Evolutionary conservation across 768 basidiomycete species (phyloP), one percentile per base, ranked within the genome.

Genomic region (Hydnum rufescens): DNA sequence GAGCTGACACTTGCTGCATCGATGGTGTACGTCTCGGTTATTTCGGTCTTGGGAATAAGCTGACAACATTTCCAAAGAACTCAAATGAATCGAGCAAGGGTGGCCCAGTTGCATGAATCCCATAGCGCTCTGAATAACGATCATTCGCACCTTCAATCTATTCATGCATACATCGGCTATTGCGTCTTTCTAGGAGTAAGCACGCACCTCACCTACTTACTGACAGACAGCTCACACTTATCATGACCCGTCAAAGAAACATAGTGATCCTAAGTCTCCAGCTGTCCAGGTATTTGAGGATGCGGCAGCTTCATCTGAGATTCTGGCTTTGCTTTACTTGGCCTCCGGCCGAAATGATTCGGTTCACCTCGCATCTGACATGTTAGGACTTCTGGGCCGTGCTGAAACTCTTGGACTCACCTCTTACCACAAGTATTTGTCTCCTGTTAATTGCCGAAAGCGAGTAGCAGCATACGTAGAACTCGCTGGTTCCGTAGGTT

Each of bases 341-440:
- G 44, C 44, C 44, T 47, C 8, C 26, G 8, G 8, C 44, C 13
- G 25, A 25, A 28, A 13, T 26, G 44, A 28, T 8, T 47, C 25
- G 8, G 13, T 47, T 26, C 13, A 47, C 1, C 8, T 47, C 13
- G 8, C 44, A 47, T 47, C 13, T 25, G 44, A 47, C 13, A 16
- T 47, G 44, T 26, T 47, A 8, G 44, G 44, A 8, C 16, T 47
- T 8, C 8, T 47, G 8, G 44, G 13, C 16, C 44, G 44, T 13
- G 44, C 44, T 8, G 44, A 47, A 16, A 25, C 8, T 25, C 26
- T 47, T 13, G 44, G 44, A 26, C 8, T 47, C 8, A 53, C 22
- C 47, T 63, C 42, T 51, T 51, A 22, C 23, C 28, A 32, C 34
- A 18, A 13, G 44, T 47, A 47, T 26, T 16, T 47, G 8, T 8